These are phyloP conservation scores for Neonothopanus nambi DNA, from an alignment of 1,284 basidiomycete genomes.

Conservation along the genomic window DNA sequence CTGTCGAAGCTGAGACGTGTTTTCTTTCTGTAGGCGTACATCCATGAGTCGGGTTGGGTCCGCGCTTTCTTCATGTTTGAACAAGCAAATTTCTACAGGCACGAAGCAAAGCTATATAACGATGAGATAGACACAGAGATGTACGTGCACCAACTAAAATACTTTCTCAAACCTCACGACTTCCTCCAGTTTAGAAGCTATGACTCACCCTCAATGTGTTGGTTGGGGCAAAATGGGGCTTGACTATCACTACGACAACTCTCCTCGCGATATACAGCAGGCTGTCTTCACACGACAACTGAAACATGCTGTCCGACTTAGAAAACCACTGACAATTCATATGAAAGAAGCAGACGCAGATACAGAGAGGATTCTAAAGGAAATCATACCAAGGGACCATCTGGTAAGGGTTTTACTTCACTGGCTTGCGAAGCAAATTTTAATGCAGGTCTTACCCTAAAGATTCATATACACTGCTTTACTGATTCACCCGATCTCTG, in stretches of 20 bases:
- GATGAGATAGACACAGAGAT: constrained; percentile 69
- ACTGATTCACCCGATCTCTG: constrained; percentile 78
- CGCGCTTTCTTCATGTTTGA: background rate
- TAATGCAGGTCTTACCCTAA: too few species aligned
- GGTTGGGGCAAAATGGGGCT: too few species aligned
- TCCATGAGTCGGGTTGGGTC: constrained; percentile 63
- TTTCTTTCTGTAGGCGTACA: constrained; percentile 67
- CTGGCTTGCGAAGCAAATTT: too few species aligned
- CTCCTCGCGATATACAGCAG: constrained; percentile 67
- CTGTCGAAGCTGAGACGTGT: too few species aligned
- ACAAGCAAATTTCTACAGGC: constrained; percentile 39
- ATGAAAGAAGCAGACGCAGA: constrained; percentile 81
- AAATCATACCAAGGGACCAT: too few species aligned
- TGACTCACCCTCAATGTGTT: too few species aligned
- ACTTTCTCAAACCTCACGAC: constrained; percentile 8
- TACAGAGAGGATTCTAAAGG: too few species aligned
- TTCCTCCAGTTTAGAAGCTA: too few species aligned
- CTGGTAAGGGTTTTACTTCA: too few species aligned
- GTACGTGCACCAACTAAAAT: constrained; percentile 40
- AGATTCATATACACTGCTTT: too few species aligned
- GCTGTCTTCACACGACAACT: constrained; percentile 68
- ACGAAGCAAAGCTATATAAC: constrained; percentile 69
- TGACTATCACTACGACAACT: constrained; percentile 79
- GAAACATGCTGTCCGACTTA: constrained; percentile 61
- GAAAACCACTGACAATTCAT: constrained; percentile 78